These are phyloP conservation scores for Urtica urens DNA, from an alignment of 306 rosid genomes.

Conservation along the genomic window DNA sequence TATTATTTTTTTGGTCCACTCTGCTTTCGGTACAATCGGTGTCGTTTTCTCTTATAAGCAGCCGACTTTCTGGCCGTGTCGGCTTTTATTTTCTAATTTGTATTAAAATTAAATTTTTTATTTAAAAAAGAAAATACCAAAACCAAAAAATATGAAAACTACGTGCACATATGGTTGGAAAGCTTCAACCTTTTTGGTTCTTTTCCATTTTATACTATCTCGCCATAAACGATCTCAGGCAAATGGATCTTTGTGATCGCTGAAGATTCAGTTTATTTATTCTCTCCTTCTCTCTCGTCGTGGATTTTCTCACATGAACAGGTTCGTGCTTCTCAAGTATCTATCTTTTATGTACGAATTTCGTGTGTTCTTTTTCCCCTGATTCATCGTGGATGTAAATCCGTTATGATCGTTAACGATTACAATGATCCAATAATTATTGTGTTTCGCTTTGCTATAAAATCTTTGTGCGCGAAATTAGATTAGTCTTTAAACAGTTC, in stretches of 20 bases:
- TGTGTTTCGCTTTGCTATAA: no score
- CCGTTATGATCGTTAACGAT: no score
- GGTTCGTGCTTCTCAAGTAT: slow-evolving; percentile 26
- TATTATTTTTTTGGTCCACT: slow-evolving; percentile 5
- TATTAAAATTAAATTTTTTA: not conserved
- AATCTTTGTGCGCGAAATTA: no score
- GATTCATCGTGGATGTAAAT: not conserved
- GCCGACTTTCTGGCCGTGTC: slow-evolving; percentile 44
- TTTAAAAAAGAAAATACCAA: not conserved
- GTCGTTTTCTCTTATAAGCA: slow-evolving; percentile 17
- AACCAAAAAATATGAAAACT: slow-evolving; percentile 16
- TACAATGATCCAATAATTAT: no score
- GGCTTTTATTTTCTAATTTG: slow-evolving; percentile 25
- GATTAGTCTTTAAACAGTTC: no score
- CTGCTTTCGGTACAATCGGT: slow-evolving; percentile 23
- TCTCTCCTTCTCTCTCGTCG: slow-evolving; percentile 9
- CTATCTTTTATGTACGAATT: no score
- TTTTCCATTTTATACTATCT: slow-evolving; percentile 8
- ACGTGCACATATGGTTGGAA: slow-evolving; percentile 44
- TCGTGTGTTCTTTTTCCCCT: not conserved
- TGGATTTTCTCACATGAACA: slow-evolving; percentile 20
- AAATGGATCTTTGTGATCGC: slow-evolving; percentile 23
- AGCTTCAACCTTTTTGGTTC: slow-evolving; percentile 37
- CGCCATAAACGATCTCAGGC: slow-evolving; percentile 13
- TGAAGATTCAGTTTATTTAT: slow-evolving; percentile 8